Percentiles rank a stretch among this genome's conserved stretches.
phyloP scores from a whole-genome alignment of 805 yeast species.

The Spathaspora passalidarum region DNA sequence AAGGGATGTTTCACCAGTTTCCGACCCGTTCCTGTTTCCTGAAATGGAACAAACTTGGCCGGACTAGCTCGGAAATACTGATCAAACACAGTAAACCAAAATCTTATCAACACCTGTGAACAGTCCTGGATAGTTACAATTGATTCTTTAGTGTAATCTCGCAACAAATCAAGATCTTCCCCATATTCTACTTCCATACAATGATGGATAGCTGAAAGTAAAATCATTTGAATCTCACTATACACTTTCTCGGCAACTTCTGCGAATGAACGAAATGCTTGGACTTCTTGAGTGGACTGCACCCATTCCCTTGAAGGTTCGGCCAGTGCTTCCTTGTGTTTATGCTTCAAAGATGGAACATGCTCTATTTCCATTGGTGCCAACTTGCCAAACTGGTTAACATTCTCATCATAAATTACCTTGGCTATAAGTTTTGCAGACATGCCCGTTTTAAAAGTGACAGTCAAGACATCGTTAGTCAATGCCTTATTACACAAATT shows the following conservation, averaged over 20 bases:
- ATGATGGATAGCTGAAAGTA: constrained; percentile 45
- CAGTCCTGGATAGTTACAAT: constrained; percentile 41
- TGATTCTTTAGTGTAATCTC: constrained; percentile 41
- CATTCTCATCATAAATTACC: constrained; percentile 35
- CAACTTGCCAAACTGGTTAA: constrained; percentile 18
- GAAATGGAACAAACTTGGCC: constrained; percentile 17
- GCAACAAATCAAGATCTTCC: constrained; percentile 49
- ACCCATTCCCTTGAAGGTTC: constrained; percentile 13
- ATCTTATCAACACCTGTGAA: constrained; percentile 39
- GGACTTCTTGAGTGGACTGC: constrained; percentile 6
- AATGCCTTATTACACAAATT: constrained; percentile 80
- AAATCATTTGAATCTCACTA: constrained; percentile 39
- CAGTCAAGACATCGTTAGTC: constrained; percentile 61
- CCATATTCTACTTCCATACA: constrained; percentile 57
- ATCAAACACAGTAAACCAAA: constrained; percentile 57
- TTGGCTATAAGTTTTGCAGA: constrained; percentile 41
- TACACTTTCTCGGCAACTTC: constrained; percentile 26
- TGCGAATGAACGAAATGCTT: background rate
- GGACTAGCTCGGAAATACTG: constrained; percentile 35
- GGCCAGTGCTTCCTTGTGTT: background rate
- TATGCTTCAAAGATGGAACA: background rate
- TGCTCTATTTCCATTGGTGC: constrained; percentile 1
- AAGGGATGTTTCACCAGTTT: constrained; percentile 18
- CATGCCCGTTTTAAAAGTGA: constrained; percentile 49
- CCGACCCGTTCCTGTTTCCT: constrained; percentile 11